Conservation (phyloP, 2,329 filamentous ascomycete species). For the Ophiocordyceps camponoti-saundersi region DNA sequence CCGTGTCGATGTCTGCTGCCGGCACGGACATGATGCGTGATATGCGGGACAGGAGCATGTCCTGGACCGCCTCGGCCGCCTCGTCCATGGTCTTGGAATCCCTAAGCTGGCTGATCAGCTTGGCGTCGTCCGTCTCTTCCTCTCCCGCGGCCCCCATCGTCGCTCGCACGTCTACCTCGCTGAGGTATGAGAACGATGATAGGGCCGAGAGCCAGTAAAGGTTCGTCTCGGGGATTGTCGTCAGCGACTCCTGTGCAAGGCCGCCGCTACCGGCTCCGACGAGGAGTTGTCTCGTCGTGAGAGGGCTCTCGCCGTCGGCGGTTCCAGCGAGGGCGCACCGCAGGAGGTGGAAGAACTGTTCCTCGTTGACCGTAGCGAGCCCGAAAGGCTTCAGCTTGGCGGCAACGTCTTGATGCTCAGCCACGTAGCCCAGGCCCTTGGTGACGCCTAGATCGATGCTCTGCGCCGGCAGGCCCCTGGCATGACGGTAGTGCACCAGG, state of each 20-base stretch:
- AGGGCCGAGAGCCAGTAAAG: background rate
- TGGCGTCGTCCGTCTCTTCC: background rate
- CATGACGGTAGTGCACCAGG: background rate
- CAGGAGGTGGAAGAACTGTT: background rate
- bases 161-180: background rate
- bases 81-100: background rate
- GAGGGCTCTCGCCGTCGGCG: background rate
- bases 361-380: background rate
- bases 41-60: background rate
- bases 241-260: background rate
- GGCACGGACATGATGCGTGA: background rate
- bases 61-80: background rate
- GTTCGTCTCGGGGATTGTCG: background rate
- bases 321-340: background rate
- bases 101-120: background rate
- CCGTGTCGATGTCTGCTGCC: background rate
- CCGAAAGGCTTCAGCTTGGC: background rate
- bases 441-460: conserved; percentile 1
- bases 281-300: background rate
- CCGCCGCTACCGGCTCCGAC: background rate
- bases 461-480: background rate
- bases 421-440: background rate
- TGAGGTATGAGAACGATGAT: background rate
- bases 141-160: background rate
- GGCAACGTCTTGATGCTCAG: background rate